Evolutionary conservation across 1,284 basidiomycete genomes (phyloP).

Genomic region (Peniophora sp.): DNA sequence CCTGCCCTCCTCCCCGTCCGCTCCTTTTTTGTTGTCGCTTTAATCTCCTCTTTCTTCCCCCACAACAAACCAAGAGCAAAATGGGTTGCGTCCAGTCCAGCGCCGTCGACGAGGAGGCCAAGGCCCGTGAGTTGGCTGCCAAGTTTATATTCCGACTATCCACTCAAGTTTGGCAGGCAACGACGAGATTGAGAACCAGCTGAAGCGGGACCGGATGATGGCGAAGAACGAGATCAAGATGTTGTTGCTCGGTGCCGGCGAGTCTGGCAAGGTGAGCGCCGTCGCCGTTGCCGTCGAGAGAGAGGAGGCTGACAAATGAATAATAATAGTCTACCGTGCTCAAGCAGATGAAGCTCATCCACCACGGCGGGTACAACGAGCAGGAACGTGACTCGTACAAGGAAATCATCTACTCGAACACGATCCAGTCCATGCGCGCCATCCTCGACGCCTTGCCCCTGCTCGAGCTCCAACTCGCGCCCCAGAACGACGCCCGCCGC

Average conservation of each 20-base stretch:
- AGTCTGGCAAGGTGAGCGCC: slow-evolving; percentile 74
- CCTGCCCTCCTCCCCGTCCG: slow-evolving; percentile 12
- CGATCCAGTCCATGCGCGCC: slow-evolving; percentile 92
- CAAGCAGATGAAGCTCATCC: slow-evolving; percentile 96
- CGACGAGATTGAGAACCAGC: slow-evolving; percentile 93
- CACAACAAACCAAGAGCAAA: slow-evolving; percentile 10
- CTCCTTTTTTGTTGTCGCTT: slow-evolving; percentile 12
- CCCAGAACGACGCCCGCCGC: slow-evolving; percentile 67
- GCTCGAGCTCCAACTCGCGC: slow-evolving; percentile 61
- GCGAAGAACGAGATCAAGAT: slow-evolving; percentile 96
- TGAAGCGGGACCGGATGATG: slow-evolving; percentile 87
- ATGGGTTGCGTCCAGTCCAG: slow-evolving; percentile 77
- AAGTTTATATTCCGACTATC: slow-evolving; percentile 2
- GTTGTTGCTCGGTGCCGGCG: slow-evolving; percentile 85
- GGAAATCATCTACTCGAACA: slow-evolving; percentile 96
- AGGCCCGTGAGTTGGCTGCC: slow-evolving; percentile 59
- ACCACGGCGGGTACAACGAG: slow-evolving; percentile 86
- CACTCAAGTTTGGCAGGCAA: slow-evolving; percentile 47
- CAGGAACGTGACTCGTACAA: slow-evolving; percentile 93
- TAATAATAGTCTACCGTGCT: slow-evolving; percentile 76
- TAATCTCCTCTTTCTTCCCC: slow-evolving; percentile 2
- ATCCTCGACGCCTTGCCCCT: slow-evolving; percentile 88
- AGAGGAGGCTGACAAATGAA: neutral
- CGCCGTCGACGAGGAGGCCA: slow-evolving; percentile 68
- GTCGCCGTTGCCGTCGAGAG: no score